Percentiles rank a stretch among this genome's conserved stretches.
Evolutionary conservation across 2,329 filamentous ascomycete genomes (phyloP).

Genomic region (Dothideomycetes sp.): DNA sequence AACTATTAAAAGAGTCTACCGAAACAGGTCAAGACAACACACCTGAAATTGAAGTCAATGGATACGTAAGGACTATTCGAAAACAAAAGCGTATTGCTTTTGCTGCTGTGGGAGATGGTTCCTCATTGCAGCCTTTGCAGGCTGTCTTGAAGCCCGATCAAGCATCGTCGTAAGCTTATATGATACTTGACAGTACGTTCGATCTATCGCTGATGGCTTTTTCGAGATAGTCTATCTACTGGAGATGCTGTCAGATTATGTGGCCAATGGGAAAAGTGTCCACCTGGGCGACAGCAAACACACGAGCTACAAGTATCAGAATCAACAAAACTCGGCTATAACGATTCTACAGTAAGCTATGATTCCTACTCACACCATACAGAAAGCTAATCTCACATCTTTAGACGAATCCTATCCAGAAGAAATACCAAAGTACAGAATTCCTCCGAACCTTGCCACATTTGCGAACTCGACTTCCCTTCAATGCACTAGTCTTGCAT

Average conservation of each 20-base stretch:
- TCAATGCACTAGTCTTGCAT: slow-evolving; percentile 70
- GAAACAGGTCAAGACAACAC: background rate
- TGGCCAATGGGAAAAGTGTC: slow-evolving; percentile 67
- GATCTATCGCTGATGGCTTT: background rate
- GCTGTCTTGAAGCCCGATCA: slow-evolving; percentile 65
- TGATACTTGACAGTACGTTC: slow-evolving; percentile 16
- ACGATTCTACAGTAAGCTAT: slow-evolving; percentile 63
- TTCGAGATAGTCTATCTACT: slow-evolving; percentile 58
- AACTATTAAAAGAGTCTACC: slow-evolving; percentile 2
- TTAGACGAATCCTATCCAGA: slow-evolving; percentile 86
- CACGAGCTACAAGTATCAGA: slow-evolving; percentile 70
- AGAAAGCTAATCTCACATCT: background rate
- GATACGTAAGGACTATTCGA: slow-evolving; percentile 74
- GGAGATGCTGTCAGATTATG: slow-evolving; percentile 70
- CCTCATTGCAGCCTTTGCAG: slow-evolving; percentile 68
- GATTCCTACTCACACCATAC: slow-evolving; percentile 1
- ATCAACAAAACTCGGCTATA: slow-evolving; percentile 63
- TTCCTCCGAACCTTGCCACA: slow-evolving; percentile 84
- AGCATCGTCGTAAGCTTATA: slow-evolving; percentile 55
- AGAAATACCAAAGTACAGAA: slow-evolving; percentile 87
- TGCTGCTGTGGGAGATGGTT: slow-evolving; percentile 79
- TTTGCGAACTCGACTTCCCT: slow-evolving; percentile 69
- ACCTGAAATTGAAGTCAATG: slow-evolving; percentile 45
- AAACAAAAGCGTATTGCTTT: slow-evolving; percentile 81
- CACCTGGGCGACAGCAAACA: slow-evolving; percentile 55